Percentiles rank a stretch among this genome's conserved stretches.
Conservation (phyloP, 345 rosid species). For the Hirschfeldia incana region DNA sequence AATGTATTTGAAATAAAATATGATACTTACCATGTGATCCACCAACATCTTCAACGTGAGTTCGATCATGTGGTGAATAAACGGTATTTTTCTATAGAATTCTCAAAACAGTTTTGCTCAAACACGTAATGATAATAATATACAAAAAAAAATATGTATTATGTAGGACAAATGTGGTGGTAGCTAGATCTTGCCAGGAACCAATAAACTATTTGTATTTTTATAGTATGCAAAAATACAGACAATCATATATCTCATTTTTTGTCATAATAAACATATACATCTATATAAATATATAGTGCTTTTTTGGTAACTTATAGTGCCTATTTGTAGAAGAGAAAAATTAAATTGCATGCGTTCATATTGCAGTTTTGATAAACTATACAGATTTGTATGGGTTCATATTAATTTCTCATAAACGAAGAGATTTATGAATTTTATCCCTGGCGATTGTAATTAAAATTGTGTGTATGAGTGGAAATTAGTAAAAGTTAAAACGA, state of each 20-base stretch:
- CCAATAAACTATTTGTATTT: neutral
- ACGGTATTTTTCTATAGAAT: neutral
- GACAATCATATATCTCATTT: neutral
- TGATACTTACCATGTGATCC: conserved; percentile 15
- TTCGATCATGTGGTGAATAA: conserved; percentile 5
- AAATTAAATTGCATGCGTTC: neutral
- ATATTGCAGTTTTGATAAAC: neutral
- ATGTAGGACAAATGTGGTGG: conserved; percentile 19
- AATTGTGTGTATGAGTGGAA: neutral
- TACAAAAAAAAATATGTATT: neutral
- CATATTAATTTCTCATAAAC: neutral
- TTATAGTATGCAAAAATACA: neutral
- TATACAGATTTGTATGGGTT: neutral
- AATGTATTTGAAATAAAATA: neutral
- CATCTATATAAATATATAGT: neutral
- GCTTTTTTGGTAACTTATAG: no score
- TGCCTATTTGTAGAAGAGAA: neutral
- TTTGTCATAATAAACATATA: neutral
- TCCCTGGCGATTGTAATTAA: neutral
- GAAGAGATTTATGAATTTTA: neutral
- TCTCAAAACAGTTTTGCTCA: neutral
- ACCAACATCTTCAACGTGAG: conserved; percentile 18
- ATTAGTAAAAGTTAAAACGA: neutral
- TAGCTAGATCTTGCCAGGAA: conserved; percentile 19
- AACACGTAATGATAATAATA: conserved; percentile 6